These are phyloP conservation scores for Paralagenidium karlingii DNA, from an alignment of 352 stramenopile species.

Conservation along the genomic window DNA sequence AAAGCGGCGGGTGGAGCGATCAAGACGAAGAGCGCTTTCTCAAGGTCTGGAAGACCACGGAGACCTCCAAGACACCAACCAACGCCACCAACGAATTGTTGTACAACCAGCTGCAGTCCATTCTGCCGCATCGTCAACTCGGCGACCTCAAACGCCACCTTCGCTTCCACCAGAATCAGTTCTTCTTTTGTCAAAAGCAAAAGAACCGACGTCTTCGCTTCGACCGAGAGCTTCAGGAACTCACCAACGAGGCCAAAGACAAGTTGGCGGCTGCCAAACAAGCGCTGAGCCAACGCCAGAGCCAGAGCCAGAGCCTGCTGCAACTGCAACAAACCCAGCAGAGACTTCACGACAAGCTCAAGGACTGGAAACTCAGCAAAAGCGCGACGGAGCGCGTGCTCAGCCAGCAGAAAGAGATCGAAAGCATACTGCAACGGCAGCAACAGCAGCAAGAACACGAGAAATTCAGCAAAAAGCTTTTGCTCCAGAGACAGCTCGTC, in stretches of 20 bases:
- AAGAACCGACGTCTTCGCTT: conserved; percentile 30
- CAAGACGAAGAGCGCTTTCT: conserved; percentile 49
- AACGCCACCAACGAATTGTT: conserved; percentile 29
- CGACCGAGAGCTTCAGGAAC: conserved; percentile 16
- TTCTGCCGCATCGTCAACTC: conserved; percentile 21
- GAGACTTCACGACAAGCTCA: conserved; percentile 24
- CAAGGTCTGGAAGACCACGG: conserved; percentile 31
- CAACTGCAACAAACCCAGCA: conserved; percentile 20
- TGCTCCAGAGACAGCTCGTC: conserved; percentile 31
- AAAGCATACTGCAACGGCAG: conserved; percentile 7
- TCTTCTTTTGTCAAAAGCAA: conserved; percentile 41
- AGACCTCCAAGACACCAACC: conserved; percentile 14
- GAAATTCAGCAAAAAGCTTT: conserved; percentile 23
- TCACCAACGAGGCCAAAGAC: conserved; percentile 12
- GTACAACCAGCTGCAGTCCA: conserved; percentile 38
- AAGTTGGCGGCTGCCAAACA: conserved; percentile 12
- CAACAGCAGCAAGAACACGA: conserved; percentile 25
- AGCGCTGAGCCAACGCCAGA: not conserved
- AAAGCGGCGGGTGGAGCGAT: conserved; percentile 23
- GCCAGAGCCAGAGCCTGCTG: conserved; percentile 14
- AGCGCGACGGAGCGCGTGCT: conserved; percentile 43
- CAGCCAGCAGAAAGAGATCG: conserved; percentile 37
- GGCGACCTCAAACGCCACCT: conserved; percentile 31
- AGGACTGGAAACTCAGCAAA: conserved; percentile 31
- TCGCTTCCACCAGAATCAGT: conserved; percentile 43